A percentile compares a stretch with the other conserved stretches of the same genome.
Conservation (phyloP, 1,139 yeast species). For the Wickerhamiella pararugosa region DNA sequence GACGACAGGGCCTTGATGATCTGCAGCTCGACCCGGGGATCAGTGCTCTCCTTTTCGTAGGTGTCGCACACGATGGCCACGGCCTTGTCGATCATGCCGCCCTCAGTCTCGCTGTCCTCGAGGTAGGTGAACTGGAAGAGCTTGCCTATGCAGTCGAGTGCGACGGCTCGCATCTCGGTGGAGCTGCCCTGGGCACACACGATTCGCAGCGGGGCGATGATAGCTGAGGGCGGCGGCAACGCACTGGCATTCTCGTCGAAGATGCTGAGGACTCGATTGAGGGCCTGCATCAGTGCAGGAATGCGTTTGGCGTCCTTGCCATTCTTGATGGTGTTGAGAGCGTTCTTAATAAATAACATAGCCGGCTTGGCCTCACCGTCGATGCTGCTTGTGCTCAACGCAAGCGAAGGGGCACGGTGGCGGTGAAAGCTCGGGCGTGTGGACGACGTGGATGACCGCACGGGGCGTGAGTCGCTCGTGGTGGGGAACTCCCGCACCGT, state of each 20-base stretch:
- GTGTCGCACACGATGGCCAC: slow-evolving; percentile 75
- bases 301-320: slow-evolving; percentile 36
- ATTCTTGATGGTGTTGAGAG: slow-evolving; percentile 33
- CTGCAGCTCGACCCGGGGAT: slow-evolving; percentile 76
- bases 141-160: slow-evolving; percentile 53
- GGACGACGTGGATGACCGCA: background rate
- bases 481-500: background rate
- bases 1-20: slow-evolving; percentile 84
- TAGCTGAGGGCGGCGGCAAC: slow-evolving; percentile 31
- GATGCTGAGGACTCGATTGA: slow-evolving; percentile 30
- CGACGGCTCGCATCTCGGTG: slow-evolving; percentile 37
- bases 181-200: slow-evolving; percentile 39
- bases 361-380: slow-evolving; percentile 16
- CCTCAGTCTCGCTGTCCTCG: slow-evolving; percentile 33
- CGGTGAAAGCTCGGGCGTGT: slow-evolving; percentile 2
- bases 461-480: too few relatives aligned
- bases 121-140: slow-evolving; percentile 49
- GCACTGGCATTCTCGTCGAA: slow-evolving; percentile 17
- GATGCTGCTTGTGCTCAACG: slow-evolving; percentile 2
- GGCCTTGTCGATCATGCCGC: slow-evolving; percentile 59
- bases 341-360: slow-evolving; percentile 33
- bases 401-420: slow-evolving; percentile 5
- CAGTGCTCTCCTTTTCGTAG: slow-evolving; percentile 86
- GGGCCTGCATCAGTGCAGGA: slow-evolving; percentile 29
- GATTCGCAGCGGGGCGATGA: slow-evolving; percentile 49